Percentiles rank a stretch among this genome's conserved stretches.
These are phyloP conservation scores for Brassica juncea DNA, from an alignment of 345 rosid species.

Conservation along the genomic window DNA sequence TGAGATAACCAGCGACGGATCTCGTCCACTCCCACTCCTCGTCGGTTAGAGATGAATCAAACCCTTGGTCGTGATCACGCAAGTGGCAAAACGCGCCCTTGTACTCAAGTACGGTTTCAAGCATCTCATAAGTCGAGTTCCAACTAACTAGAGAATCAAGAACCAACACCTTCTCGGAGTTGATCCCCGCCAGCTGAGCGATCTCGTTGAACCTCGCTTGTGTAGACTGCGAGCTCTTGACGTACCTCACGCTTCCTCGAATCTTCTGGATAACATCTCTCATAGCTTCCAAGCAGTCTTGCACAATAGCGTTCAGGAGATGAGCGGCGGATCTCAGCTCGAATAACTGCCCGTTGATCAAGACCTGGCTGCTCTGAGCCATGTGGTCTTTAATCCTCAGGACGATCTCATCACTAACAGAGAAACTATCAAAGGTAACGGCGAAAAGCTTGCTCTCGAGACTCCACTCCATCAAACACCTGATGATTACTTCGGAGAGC, in stretches of 20 bases:
- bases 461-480: slow-evolving; percentile 81
- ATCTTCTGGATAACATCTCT: slow-evolving; percentile 67
- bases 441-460: slow-evolving; percentile 87
- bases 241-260: slow-evolving; percentile 68
- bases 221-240: slow-evolving; percentile 69
- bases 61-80: slow-evolving; percentile 62
- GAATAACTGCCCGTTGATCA: slow-evolving; percentile 64
- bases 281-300: slow-evolving; percentile 67
- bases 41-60: slow-evolving; percentile 58
- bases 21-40: slow-evolving; percentile 83
- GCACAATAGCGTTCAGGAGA: slow-evolving; percentile 60
- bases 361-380: slow-evolving; percentile 57
- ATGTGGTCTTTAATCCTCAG: slow-evolving; percentile 62
- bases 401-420: slow-evolving; percentile 66
- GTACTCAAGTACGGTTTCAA: slow-evolving; percentile 72
- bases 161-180: slow-evolving; percentile 52
- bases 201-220: slow-evolving; percentile 73
- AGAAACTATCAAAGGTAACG: slow-evolving; percentile 70
- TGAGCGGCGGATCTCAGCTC: slow-evolving; percentile 77
- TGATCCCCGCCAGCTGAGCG: slow-evolving; percentile 65
- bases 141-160: slow-evolving; percentile 64
- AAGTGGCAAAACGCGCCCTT: slow-evolving; percentile 59
- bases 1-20: slow-evolving; percentile 59
- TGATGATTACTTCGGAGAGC: slow-evolving; percentile 81
- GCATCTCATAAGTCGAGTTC: slow-evolving; percentile 82